A percentile compares a stretch with the other conserved stretches of the same genome.
Evolutionary conservation across 2,329 filamentous ascomycete species (phyloP).

Genomic region (Pestalotiopsis sp.): DNA sequence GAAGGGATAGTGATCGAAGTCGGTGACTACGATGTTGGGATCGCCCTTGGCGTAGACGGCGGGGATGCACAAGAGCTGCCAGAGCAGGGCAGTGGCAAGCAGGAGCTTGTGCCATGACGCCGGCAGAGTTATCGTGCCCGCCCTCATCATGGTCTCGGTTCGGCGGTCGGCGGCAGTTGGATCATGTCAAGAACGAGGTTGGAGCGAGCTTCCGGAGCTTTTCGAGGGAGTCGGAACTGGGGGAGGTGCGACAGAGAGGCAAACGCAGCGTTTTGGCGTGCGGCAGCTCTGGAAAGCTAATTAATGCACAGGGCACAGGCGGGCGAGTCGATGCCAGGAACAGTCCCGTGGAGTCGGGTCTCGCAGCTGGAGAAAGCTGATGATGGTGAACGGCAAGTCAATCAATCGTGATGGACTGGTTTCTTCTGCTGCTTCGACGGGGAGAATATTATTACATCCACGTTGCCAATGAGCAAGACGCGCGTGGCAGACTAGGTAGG

Average conservation of each 20-base stretch:
- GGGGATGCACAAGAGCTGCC: conserved; percentile 35
- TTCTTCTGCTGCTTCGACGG: not conserved
- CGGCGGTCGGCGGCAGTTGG: conserved; percentile 34
- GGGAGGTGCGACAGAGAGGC: conserved; percentile 54
- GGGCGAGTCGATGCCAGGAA: not conserved
- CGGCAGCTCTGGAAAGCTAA: not conserved
- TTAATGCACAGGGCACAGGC: not conserved
- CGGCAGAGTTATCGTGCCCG: conserved; percentile 47
- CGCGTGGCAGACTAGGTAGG: not conserved
- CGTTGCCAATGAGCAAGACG: not conserved
- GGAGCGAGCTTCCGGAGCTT: conserved; percentile 8
- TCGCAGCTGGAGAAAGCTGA: not conserved
- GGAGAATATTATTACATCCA: not conserved
- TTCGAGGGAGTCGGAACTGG: conserved; percentile 16
- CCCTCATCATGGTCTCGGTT: conserved; percentile 55
- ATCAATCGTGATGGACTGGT: not conserved
- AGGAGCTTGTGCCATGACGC: conserved; percentile 25
- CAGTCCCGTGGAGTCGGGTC: not conserved
- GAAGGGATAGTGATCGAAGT: conserved; percentile 67
- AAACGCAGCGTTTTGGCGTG: conserved; percentile 9
- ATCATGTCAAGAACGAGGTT: conserved; percentile 41
- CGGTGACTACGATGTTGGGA: conserved; percentile 66
- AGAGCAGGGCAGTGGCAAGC: conserved; percentile 15
- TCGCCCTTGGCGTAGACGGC: conserved; percentile 58
- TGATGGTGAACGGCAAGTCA: not conserved